phyloP scores from a whole-genome alignment of 305 asterid genomes.

The Solanum hybrid region DNA sequence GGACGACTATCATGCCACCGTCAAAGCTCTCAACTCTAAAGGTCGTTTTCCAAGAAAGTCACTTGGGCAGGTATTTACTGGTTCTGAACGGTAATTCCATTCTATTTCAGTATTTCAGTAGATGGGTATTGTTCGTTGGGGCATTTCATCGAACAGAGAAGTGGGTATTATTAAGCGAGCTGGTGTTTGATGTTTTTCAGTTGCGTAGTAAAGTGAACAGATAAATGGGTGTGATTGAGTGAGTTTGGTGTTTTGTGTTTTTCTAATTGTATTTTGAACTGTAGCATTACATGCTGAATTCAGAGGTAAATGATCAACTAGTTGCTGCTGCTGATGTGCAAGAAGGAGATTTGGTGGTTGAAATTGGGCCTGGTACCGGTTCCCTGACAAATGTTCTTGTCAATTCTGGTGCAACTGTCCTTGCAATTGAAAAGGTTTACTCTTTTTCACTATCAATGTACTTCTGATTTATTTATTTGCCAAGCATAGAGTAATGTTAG shows the following conservation, averaged over 20 bases:
- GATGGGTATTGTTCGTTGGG: neutral
- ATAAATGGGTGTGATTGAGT: neutral
- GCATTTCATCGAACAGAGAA: conserved; percentile 1
- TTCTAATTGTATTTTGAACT: neutral
- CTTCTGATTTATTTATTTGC: neutral
- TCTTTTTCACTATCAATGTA: neutral
- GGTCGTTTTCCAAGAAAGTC: conserved; percentile 91
- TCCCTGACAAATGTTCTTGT: conserved; percentile 82
- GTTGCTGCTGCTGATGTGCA: conserved; percentile 59
- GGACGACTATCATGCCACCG: conserved; percentile 79
- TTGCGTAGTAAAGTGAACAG: neutral
- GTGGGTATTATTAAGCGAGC: neutral
- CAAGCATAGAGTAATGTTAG: neutral
- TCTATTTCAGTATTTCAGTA: neutral
- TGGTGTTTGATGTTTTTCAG: neutral
- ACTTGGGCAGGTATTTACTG: conserved; percentile 62
- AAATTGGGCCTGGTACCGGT: conserved; percentile 98
- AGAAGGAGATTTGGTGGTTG: conserved; percentile 86
- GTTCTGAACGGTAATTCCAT: neutral
- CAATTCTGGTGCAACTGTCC: conserved; percentile 78
- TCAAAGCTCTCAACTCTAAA: conserved; percentile 86
- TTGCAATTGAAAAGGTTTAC: conserved; percentile 89
- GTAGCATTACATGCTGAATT: conserved; percentile 93
- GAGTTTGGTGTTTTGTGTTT: neutral
- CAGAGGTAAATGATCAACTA: conserved; percentile 61